Base-by-base conservation (phyloP, 805 yeast genomes). In the Deakozyma indianensis region DNA sequence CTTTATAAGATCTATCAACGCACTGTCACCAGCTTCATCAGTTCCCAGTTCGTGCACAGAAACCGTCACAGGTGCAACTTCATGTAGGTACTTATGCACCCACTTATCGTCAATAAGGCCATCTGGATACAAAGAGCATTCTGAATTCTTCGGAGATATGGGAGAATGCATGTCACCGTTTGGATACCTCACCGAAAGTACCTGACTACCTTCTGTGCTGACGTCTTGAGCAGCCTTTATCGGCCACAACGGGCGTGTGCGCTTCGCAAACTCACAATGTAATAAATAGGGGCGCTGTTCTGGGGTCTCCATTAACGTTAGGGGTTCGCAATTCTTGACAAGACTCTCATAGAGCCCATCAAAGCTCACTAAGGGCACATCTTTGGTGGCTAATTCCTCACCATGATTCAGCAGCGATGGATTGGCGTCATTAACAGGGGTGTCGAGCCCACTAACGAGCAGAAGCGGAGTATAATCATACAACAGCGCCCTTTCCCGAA, bases 1-100 rank as follows among this genome's bases (percentile, higher is more conserved):
- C 18, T 5, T 14, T 5, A 32, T 7, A 32, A 53, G 52, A 5
- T 52, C 48, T 1, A 41, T 47, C 22, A 60, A 61, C 16, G 56
- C 43, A 20, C 46, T 48, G 3, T 55, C 49, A 23, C 64, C 69
- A 7, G 57, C 56, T 18, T 54, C 55, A 3, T 50, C 55, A 24
- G 29, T 43, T 9, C 18, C 38, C 38, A 74, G 47, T 45, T 69
- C 68, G 53, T 71, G 68, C 35, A 75, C 66, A 1, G 70, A 56
- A 2, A 76, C 61, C 44, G 70, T 65, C 0, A 70, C 67, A 1
- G 70, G 51, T 0, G 82, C 80, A 2, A 65, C 38, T 1, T 61
- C 43, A n/a, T 66, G 61, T 23, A 62, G 61, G 50, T 75, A 72
- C 51, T 73, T 75, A 27, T 66, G 63, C 3, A 74, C 47, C 82